A percentile compares a stretch with the other conserved stretches of the same genome.
Evolutionary conservation across 2,329 filamentous ascomycete genomes (phyloP).

Genomic region (Sporothrix dimorphospora): DNA sequence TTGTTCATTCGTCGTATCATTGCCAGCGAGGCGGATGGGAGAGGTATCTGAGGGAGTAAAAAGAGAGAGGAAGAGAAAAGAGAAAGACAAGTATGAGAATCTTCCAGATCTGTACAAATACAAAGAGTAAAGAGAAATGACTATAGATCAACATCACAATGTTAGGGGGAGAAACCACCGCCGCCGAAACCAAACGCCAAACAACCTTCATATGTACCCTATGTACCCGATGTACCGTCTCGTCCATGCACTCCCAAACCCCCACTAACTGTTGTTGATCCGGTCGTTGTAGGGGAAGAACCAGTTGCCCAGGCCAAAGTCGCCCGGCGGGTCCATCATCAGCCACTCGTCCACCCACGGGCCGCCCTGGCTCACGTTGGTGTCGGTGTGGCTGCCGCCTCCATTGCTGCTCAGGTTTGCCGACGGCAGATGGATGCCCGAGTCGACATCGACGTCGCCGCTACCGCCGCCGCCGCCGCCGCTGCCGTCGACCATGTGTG

Average conservation of each 20-base stretch:
- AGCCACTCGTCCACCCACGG: slow-evolving; percentile 30
- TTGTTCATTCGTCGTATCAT: slow-evolving; percentile 11
- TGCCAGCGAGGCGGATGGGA: neutral
- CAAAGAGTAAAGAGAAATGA: neutral
- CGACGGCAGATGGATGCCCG: slow-evolving; percentile 26
- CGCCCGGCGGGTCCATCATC: slow-evolving; percentile 26
- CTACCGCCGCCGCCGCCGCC: neutral
- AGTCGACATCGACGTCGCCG: slow-evolving; percentile 23
- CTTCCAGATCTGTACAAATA: slow-evolving; percentile 3
- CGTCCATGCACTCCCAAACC: neutral
- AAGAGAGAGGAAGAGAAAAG: too few species aligned
- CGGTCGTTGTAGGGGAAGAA: slow-evolving; percentile 33
- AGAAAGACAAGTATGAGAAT: too few species aligned
- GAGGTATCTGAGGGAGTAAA: neutral
- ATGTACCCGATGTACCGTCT: too few species aligned
- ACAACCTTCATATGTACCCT: too few species aligned
- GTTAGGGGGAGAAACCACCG: neutral
- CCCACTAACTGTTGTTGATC: slow-evolving; percentile 22
- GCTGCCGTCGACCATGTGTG: slow-evolving; percentile 2
- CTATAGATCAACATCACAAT: neutral
- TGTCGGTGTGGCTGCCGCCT: slow-evolving; percentile 14
- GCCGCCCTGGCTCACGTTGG: neutral
- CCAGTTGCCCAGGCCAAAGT: slow-evolving; percentile 31
- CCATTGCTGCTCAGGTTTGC: slow-evolving; percentile 14
- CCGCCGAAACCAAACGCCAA: neutral